Evolutionary conservation across 1,284 basidiomycete genomes (phyloP), one percentile per base, ranked within the genome.

Genomic region (Rhodotorula glutinis): DNA sequence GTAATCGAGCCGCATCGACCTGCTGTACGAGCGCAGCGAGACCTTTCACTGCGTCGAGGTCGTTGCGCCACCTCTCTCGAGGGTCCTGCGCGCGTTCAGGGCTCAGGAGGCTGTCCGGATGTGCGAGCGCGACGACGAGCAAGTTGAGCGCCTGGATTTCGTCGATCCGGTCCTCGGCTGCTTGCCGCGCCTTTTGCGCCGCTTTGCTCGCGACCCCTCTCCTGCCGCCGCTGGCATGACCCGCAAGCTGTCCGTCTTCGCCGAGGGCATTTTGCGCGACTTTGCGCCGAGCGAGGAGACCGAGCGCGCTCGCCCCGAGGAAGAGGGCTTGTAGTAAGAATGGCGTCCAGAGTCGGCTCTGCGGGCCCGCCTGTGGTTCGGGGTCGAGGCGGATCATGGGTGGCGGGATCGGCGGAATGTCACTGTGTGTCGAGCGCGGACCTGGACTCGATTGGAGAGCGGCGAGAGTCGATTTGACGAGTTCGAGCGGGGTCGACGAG

Each of bases 291-390:
- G 62, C 55, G 30, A 71, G 49, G 4, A 71, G 58, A 4, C 70
- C 70, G 40, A 71, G 62, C 3, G 70, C 70, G 53, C 61, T 64
- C 2, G 70, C 70, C 21, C 70, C 70, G 46, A 71, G 64, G 38
- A 71, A 69, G 44, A 71, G 57, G 3, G 66, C 66, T 27, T 71
- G 70, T 2, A 71, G 60, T 47, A 68, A 47, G 49, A 71, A 60
- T 9, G 70, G 66, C 21, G 66, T 66, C 44, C 66, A 51, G 55
- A 71, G 53, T 40, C 64, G 47, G 33, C 47, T 52, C 3, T 58
- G 49, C 23, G 61, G 41, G 19, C 57, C 25, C 8, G 56, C 49
- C n/a, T 62, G 56, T 5, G 66, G 69, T 21, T 68, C 47, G 5
- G 69, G 69, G 10, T 65, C 44, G 30, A 71, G 61, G 4, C 44